Conservation (phyloP, 2,329 filamentous ascomycete genomes). For the Arthrobotrys iridis region DNA sequence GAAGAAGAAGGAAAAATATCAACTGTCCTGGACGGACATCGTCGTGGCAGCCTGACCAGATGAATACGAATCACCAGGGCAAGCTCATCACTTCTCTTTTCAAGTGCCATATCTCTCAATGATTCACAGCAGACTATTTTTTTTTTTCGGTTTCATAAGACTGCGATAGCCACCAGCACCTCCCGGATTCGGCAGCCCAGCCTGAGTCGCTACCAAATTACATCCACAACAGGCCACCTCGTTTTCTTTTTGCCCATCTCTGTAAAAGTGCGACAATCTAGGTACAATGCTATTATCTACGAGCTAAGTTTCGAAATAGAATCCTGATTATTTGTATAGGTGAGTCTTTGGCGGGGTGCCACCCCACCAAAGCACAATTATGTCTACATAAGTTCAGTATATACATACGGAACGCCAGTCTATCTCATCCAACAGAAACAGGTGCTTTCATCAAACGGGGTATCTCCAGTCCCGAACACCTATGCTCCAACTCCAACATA, state of each 20-base stretch:
- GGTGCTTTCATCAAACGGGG: no score
- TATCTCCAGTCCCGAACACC: no score
- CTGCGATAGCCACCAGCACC: constrained; percentile 14
- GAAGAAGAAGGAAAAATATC: neutral
- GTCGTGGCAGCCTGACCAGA: neutral
- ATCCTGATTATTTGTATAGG: no score
- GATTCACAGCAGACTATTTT: constrained; percentile 5
- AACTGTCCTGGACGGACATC: neutral
- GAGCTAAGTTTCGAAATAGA: no score
- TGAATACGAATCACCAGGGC: neutral
- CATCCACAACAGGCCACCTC: neutral
- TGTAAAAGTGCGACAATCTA: no score
- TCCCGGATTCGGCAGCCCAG: constrained; percentile 25
- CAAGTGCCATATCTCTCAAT: constrained; percentile 27
- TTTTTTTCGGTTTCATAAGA: constrained; percentile 4
- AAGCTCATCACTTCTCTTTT: constrained; percentile 16
- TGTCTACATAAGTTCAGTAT: no score
- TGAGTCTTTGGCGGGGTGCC: no score
- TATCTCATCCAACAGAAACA: neutral
- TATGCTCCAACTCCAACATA: no score
- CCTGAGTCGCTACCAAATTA: neutral
- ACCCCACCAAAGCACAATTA: no score
- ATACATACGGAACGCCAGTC: neutral
- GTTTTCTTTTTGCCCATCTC: neutral
- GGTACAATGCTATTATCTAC: no score